phyloP scores from a whole-genome alignment of 257 asterid species.

The Ophiorrhiza pumila region DNA sequence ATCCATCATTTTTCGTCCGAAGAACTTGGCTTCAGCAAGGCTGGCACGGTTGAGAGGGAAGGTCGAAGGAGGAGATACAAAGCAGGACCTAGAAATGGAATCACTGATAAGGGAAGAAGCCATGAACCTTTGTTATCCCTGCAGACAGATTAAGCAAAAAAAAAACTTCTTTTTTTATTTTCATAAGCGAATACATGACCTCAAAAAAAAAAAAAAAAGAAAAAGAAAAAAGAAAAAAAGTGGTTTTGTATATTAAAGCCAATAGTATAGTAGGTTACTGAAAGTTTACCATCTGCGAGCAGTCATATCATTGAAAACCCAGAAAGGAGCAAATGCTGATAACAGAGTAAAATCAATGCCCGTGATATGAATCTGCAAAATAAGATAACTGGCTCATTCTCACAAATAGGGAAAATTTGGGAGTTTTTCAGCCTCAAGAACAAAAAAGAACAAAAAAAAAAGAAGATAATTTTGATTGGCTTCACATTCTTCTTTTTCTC shows the following conservation, averaged over 20 bases:
- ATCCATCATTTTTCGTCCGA: conserved; percentile 17
- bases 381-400: neutral
- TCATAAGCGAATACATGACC: neutral
- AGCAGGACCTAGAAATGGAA: conserved; percentile 83
- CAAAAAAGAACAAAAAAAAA: no score
- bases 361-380: conserved; percentile 61
- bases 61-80: conserved; percentile 82
- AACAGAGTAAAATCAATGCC: conserved; percentile 61
- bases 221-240: no score
- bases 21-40: conserved; percentile 12
- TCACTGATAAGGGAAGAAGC: conserved; percentile 68
- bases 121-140: conserved; percentile 71
- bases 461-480: no score
- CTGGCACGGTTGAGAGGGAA: conserved; percentile 31
- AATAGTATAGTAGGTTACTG: neutral
- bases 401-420: neutral
- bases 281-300: conserved; percentile 60
- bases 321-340: conserved; percentile 84
- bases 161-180: neutral
- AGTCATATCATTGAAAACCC: conserved; percentile 92
- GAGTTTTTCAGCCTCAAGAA: neutral
- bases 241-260: no score
- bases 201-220: no score
- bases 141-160: conserved; percentile 3
- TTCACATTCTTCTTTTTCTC: no score